Evolutionary conservation across 352 stramenopile species (phyloP), one percentile per base, ranked within the genome.

Genomic region (Hyphochytrium catenoides): DNA sequence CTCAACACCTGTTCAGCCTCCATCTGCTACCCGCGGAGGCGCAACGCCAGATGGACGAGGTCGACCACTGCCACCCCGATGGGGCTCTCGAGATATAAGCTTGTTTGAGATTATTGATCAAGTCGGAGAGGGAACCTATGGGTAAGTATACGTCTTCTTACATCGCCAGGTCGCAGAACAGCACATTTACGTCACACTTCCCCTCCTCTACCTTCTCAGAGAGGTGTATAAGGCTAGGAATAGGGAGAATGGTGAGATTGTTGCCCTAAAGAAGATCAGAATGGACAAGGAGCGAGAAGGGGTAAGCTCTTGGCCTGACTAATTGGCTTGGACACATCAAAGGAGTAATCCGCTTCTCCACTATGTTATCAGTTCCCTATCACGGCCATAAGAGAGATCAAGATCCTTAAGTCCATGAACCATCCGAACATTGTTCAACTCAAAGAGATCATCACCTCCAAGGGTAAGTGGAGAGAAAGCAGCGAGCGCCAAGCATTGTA

Each of bases 371-470:
- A 91, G 70, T 83, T 96, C 35, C 84, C 87, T 1, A 58, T 91
- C 23, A 95, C 81, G 17, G 88, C 88, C 8, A 86, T 97, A 37
- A 73, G 87, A 9, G 87, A 97, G 50, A 96, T 97, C 52, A 95
- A 95, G 59, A 95, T 97, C 31, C 56, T 97, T 3, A 94, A 94
- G 53, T 66, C 77, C 24, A 56, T 96, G 0, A 73, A 73, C 23
- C 87, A 97, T 46, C 71, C 73, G 9, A 95, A 93, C 52, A 70
- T 97, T 31, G 52, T 97, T n/a, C 56, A 73, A 22, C 63, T 97
- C 37, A 77, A 93, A 38, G 85, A 96, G 46, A 88, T 97, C 39
- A 82, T 95, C 31, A 74, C 54, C 38, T 71, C 54, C 23, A 73
- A 75, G 39, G 56, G 59, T n/a, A n/a, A n/a, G n/a, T n/a, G n/a